phyloP scores from a whole-genome alignment of 2,329 filamentous ascomycete species.

The Phaeosphaeriaceae sp. region DNA sequence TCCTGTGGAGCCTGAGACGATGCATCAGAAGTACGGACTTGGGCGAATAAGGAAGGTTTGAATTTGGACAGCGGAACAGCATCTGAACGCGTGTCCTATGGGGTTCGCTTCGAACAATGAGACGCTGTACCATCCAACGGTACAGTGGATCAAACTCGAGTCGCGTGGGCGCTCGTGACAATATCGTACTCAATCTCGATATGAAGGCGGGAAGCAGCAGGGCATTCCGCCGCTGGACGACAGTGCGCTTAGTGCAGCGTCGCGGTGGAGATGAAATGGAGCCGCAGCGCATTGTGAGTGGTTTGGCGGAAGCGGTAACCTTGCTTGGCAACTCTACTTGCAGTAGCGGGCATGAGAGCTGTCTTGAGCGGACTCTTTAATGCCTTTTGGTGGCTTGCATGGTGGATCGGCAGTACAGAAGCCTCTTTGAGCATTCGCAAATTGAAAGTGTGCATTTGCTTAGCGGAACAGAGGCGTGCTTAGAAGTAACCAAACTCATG shows the following conservation, averaged over 20 bases:
- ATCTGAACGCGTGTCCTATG: slow-evolving; percentile 10
- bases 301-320: slow-evolving; percentile 17
- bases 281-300: slow-evolving; percentile 17
- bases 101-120: slow-evolving; percentile 1
- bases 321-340: slow-evolving; percentile 20
- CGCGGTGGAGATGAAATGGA: slow-evolving; percentile 26
- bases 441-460: neutral
- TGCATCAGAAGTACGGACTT: slow-evolving; percentile 13
- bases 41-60: slow-evolving; percentile 28
- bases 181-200: slow-evolving; percentile 24
- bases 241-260: slow-evolving; percentile 22
- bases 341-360: slow-evolving; percentile 10
- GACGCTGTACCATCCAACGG: slow-evolving; percentile 2
- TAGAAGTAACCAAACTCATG: neutral
- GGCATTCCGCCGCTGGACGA: slow-evolving; percentile 23
- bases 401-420: slow-evolving; percentile 9
- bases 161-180: slow-evolving; percentile 27
- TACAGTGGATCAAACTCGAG: slow-evolving; percentile 17
- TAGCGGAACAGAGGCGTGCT: neutral
- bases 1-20: slow-evolving; percentile 31
- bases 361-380: slow-evolving; percentile 16
- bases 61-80: slow-evolving; percentile 9
- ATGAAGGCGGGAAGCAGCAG: slow-evolving; percentile 27
- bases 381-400: slow-evolving; percentile 12
- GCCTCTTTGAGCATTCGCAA: slow-evolving; percentile 7